Base-by-base conservation (phyloP, 179 eudicot species). In the Beta lomatogona region DNA sequence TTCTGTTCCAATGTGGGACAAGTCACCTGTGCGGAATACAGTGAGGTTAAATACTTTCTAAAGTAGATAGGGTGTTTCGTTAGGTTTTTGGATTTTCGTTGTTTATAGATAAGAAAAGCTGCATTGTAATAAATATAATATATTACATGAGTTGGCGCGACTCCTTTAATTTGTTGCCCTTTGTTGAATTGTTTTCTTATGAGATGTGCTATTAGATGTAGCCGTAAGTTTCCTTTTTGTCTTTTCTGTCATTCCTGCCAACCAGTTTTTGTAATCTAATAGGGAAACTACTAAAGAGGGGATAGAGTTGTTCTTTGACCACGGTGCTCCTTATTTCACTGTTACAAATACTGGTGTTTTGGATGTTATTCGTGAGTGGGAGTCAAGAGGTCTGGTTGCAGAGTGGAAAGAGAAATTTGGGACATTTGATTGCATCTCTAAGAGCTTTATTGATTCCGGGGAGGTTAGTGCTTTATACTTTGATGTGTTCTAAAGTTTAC, bases 291-390 rank as follows among this genome's bases (percentile, higher is more conserved):
- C 88, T 57, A 94, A 91, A 83, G 98, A 92, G 75, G 96, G 98
- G 60, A 90, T 88, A 76, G 93, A 91, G 82, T 80, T 96, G 79
- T 85, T 80, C 73, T 96, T 96, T 79, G 99, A 96, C 83, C 98
- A 96, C 75, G 99, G 99, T 11, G 94, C 97, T 71, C 96, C 99
- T 52, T 96, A 89, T 85, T 96, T 96, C 88, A 81, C 88, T 5
- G 89, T 85, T 67, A 83, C 83, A 52, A 86, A 93, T 78, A 76
- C 89, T 63, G 90, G 83, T 73, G 92, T 91, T 78, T 83, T 86
- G 79, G 84, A 86, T 71, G 81, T 91, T 65, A 82, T 93, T 64
- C 82, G 46, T 71, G 94, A 89, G 73, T 96, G 99, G 99, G 93
- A 91, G 85, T 85, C 94, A 65, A 89, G 87, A 86, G 98, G 97